phyloP scores from a whole-genome alignment of 306 rosid species.

The Malus sieversii region DNA sequence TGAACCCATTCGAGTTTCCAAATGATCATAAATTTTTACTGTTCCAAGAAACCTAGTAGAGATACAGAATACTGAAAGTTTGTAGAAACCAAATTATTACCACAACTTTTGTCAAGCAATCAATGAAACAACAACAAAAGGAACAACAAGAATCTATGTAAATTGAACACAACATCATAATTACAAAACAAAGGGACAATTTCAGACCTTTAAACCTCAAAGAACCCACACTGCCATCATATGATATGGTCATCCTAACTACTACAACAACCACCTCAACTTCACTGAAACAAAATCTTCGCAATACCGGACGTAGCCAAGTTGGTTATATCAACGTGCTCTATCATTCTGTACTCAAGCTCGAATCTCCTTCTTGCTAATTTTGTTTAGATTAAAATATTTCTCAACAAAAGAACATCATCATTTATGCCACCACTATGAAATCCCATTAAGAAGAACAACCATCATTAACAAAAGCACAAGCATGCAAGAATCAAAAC shows the following conservation, averaged over 20 bases:
- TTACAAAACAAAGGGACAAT: conserved; percentile 1
- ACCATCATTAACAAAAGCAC: conserved; percentile 33
- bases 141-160: conserved; percentile 12
- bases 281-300: conserved; percentile 16
- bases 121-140: conserved; percentile 10
- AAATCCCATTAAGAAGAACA: conserved; percentile 21
- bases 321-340: background rate
- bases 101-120: conserved; percentile 19
- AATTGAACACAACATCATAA: conserved; percentile 20
- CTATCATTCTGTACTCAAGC: background rate
- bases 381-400: background rate
- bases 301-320: background rate
- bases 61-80: background rate
- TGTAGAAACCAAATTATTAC: conserved; percentile 25
- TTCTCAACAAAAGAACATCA: conserved; percentile 11
- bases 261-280: conserved; percentile 8
- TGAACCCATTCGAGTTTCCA: background rate
- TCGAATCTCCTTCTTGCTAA: no score
- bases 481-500: conserved; percentile 37
- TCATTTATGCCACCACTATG: conserved; percentile 22
- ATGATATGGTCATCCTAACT: conserved; percentile 12
- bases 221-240: conserved; percentile 15
- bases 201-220: background rate
- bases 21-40: background rate
- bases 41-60: background rate